A percentile compares a stretch with the other conserved stretches of the same genome.
These are phyloP conservation scores for Lepiota subincarnata DNA, from an alignment of 768 basidiomycete species.

Conservation along the genomic window DNA sequence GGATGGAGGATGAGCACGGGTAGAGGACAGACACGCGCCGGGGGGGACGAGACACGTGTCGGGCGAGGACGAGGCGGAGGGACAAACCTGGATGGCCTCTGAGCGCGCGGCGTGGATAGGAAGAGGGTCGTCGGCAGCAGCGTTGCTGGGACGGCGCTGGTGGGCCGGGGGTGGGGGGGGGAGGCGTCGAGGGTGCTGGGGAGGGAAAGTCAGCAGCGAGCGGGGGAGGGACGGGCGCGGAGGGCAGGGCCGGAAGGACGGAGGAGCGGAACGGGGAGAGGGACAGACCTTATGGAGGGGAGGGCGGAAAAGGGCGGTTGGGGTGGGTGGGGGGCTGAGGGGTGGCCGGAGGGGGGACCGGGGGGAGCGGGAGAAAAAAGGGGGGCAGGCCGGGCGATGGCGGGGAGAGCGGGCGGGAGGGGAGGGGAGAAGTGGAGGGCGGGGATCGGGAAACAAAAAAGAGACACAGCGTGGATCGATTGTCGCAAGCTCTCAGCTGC, in stretches of 20 bases:
- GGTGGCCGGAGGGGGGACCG: not conserved
- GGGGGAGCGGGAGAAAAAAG: slow-evolving; percentile 9
- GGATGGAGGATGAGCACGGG: not conserved
- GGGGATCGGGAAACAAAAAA: slow-evolving; percentile 14
- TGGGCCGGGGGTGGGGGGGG: not conserved
- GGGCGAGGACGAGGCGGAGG: not conserved
- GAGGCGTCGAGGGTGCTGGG: not conserved
- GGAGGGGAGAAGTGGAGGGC: slow-evolving; percentile 11
- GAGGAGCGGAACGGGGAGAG: slow-evolving; percentile 7
- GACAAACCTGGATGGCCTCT: not conserved
- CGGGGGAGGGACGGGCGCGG: slow-evolving; percentile 2
- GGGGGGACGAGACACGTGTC: slow-evolving; percentile 10
- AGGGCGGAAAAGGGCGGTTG: slow-evolving; percentile 5
- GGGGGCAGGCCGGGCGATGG: slow-evolving; percentile 8
- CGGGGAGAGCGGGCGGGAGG: slow-evolving; percentile 4
- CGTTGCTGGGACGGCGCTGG: slow-evolving; percentile 2
- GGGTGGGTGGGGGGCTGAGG: not conserved
- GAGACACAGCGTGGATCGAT: slow-evolving; percentile 13
- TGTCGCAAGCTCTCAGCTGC: slow-evolving; percentile 14
- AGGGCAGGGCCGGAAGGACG: slow-evolving; percentile 4
- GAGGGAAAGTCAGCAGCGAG: not conserved
- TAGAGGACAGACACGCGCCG: slow-evolving; percentile 7
- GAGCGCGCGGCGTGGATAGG: not conserved
- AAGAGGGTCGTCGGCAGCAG: not conserved
- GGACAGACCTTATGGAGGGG: slow-evolving; percentile 6